Percentiles rank a stretch among this genome's conserved stretches.
phyloP scores from a whole-genome alignment of 148 eudicot species.

The Nyssa sinensis region DNA sequence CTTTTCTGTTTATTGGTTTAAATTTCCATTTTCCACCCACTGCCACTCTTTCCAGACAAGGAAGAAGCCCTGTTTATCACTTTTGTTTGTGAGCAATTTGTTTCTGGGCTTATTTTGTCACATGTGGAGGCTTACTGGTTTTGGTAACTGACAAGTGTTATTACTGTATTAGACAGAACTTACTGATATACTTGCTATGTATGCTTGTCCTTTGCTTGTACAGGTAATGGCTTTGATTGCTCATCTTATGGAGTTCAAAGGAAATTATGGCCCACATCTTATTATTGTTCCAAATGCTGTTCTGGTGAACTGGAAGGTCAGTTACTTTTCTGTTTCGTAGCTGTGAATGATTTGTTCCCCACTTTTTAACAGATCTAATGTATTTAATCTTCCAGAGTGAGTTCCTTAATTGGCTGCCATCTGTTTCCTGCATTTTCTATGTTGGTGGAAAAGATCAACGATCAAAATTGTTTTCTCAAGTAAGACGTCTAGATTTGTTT shows the following conservation, averaged over 20 bases:
- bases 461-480: constrained; percentile 86
- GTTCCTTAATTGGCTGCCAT: constrained; percentile 87
- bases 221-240: constrained; percentile 99
- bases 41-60: no score
- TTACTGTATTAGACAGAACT: neutral
- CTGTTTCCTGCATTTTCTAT: constrained; percentile 88
- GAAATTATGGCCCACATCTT: constrained; percentile 97
- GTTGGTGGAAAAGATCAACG: constrained; percentile 94
- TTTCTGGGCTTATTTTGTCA: neutral
- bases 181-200: neutral
- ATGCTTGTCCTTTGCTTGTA: constrained; percentile 13
- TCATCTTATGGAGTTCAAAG: constrained; percentile 94
- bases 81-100: neutral
- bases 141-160: neutral
- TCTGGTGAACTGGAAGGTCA: constrained; percentile 96
- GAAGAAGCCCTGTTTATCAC: neutral
- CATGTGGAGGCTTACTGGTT: neutral
- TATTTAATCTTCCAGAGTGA: constrained; percentile 64
- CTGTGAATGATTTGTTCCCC: constrained; percentile 3
- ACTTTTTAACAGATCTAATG: constrained; percentile 13
- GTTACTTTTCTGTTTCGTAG: constrained; percentile 8
- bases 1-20: constrained; percentile 6
- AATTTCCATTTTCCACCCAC: no score
- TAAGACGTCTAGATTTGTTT: constrained; percentile 29
- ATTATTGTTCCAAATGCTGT: constrained; percentile 99